Evolutionary conservation across 495 filamentous ascomycete species (phyloP).

Genomic region (Bryoglossum gracile): DNA sequence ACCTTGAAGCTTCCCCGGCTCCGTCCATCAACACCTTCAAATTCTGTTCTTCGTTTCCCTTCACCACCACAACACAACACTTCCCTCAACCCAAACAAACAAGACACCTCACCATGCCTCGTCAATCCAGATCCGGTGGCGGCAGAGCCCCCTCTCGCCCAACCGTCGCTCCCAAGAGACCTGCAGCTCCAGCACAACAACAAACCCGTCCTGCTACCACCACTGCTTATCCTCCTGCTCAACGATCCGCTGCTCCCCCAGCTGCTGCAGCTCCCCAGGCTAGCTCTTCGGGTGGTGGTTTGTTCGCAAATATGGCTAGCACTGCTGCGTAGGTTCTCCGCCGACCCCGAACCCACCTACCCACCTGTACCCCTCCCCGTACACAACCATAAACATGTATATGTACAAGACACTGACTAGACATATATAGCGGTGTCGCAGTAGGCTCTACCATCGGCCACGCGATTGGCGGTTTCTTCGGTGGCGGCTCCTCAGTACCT

Average conservation of each 20-base stretch:
- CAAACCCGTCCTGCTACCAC: constrained; percentile 59
- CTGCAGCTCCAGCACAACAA: constrained; percentile 54
- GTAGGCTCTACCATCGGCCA: constrained; percentile 93
- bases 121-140: constrained; percentile 60
- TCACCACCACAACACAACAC: background rate
- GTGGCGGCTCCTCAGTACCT: constrained; percentile 58
- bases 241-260: constrained; percentile 35
- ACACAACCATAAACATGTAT: background rate
- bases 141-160: constrained; percentile 60
- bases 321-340: constrained; percentile 64
- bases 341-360: too few relatives aligned
- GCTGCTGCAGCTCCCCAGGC: constrained; percentile 24
- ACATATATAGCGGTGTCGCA: constrained; percentile 70
- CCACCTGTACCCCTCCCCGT: too few relatives aligned
- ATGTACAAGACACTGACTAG: constrained; percentile 5
- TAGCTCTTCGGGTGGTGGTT: constrained; percentile 55
- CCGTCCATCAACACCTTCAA: too few relatives aligned
- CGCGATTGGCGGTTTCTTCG: constrained; percentile 78
- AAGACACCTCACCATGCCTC: constrained; percentile 54
- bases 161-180: constrained; percentile 53
- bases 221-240: constrained; percentile 49
- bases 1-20: background rate
- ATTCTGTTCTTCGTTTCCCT: too few relatives aligned
- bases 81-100: background rate
- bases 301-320: constrained; percentile 81